A percentile compares a stretch with the other conserved stretches of the same genome.
phyloP scores from a whole-genome alignment of 2,329 filamentous ascomycete species.

The Colletotrichum brevisporum region DNA sequence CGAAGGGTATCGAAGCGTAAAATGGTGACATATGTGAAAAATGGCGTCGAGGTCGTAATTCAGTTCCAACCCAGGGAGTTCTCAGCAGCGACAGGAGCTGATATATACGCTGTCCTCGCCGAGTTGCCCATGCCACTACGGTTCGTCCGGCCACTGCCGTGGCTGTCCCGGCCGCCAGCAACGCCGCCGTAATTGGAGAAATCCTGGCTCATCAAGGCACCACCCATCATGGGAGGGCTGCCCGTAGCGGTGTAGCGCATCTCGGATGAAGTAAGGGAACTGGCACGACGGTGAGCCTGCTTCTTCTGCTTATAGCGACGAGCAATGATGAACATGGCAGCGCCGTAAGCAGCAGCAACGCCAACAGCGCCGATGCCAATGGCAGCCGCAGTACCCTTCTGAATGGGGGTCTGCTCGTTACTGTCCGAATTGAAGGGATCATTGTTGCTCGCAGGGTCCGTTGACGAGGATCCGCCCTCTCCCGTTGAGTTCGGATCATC shows the following conservation, averaged over 20 bases:
- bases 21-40: constrained; percentile 35
- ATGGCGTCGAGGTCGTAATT: constrained; percentile 54
- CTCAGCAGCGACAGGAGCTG: constrained; percentile 90
- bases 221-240: constrained; percentile 78
- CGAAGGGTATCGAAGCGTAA: constrained; percentile 43
- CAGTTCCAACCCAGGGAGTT: constrained; percentile 98
- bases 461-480: constrained; percentile 53
- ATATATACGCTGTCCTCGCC: constrained; percentile 77
- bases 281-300: constrained; percentile 81
- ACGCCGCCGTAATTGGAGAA: constrained; percentile 68
- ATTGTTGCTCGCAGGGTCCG: constrained; percentile 52
- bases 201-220: constrained; percentile 72
- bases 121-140: constrained; percentile 67
- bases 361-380: constrained; percentile 84
- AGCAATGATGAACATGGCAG: constrained; percentile 94
- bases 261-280: constrained; percentile 75
- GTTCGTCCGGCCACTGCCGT: constrained; percentile 72
- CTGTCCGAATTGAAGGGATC: constrained; percentile 59
- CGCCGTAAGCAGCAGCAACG: constrained; percentile 89
- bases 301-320: constrained; percentile 91
- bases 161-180: constrained; percentile 67
- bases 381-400: constrained; percentile 74
- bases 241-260: constrained; percentile 65
- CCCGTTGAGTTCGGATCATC: constrained; percentile 56
- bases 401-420: constrained; percentile 69